Base-by-base conservation (phyloP, 2,329 filamentous ascomycete species). In the Raffaelea deltoideospora region DNA sequence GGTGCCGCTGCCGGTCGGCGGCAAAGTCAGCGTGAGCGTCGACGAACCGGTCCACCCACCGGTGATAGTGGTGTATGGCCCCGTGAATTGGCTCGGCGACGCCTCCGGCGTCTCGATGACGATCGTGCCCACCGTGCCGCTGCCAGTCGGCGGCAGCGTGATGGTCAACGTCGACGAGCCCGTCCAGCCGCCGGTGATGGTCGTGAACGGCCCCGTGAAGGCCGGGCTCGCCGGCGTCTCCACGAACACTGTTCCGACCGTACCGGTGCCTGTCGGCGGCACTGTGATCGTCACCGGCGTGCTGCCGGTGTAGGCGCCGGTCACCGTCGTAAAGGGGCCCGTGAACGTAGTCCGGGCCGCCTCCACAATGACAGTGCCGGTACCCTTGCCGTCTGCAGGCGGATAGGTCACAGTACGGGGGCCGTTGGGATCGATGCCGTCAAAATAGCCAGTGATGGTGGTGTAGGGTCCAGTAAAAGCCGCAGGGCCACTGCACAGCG, bases 211-310 rank as follows among this genome's bases (percentile, higher is more conserved):
- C 4, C 36, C 36, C 3, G 36, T 33, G 14, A 37, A 37, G 3
- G 18, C 31, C 27, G 21, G 10, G 13, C n/a, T 35, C 21, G 4
- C 15, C 28, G 44, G 44, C 10, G 29, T 41, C 28, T 44, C 37
- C 7, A 46, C 30, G 18, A 46, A n/a, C 3, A 45, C 40, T 1
- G 45, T 47, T n/a, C 37, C 43, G 9, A 38, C 60, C 49, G 73
- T 67, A 31, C 79, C 79, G 27, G 73, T 79, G 22, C 58, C 57
- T 41, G 33, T 36, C 2, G 41, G 41, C 11, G 35, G 35, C 1
- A 43, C 2, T 1, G 41, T 40, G 6, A 43, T 15, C 0, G 38
- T 40, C n/a, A 18, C 10, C 1, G 35, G 18, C 10, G 19, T 28
- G 2, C 34, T 33, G 15, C 40, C 40, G 4, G 34, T 35, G 11